Evolutionary conservation across 2,329 filamentous ascomycete species (phyloP).

Genomic region (Alternaria rosae): DNA sequence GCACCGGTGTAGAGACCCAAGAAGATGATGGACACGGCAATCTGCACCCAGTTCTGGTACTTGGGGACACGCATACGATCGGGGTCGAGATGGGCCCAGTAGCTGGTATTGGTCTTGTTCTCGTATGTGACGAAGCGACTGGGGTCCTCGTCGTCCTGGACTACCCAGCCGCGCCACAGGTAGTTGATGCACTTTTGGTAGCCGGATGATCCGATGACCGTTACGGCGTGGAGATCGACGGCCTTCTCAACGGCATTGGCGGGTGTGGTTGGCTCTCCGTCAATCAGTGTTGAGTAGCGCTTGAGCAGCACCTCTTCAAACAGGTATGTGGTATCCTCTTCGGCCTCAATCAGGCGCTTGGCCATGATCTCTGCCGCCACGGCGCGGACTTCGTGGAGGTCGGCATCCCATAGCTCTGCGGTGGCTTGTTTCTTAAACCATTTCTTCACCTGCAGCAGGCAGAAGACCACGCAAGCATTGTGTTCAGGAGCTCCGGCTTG

Average conservation of each 20-base stretch:
- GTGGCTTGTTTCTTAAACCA: constrained; percentile 82
- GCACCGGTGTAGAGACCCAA: constrained; percentile 85
- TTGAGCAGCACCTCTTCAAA: constrained; percentile 84
- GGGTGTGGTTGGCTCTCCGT: constrained; percentile 74
- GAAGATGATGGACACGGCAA: constrained; percentile 83
- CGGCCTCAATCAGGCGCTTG: constrained; percentile 85
- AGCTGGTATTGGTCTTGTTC: constrained; percentile 78
- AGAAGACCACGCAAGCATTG: constrained; percentile 81
- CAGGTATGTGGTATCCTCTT: constrained; percentile 80
- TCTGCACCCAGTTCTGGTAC: constrained; percentile 90
- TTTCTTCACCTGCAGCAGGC: constrained; percentile 75
- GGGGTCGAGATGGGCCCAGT: constrained; percentile 85
- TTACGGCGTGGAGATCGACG: constrained; percentile 88
- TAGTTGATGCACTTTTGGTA: constrained; percentile 96
- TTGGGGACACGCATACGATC: constrained; percentile 91
- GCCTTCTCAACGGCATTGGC: constrained; percentile 92
- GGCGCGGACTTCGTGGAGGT: constrained; percentile 79
- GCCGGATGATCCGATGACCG: constrained; percentile 87
- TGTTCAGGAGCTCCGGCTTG: constrained; percentile 81
- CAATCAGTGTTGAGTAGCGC: constrained; percentile 81
- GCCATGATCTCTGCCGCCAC: constrained; percentile 90
- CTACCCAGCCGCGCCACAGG: constrained; percentile 93
- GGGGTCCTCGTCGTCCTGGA: constrained; percentile 93
- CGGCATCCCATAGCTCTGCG: constrained; percentile 90
- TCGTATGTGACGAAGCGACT: constrained; percentile 89